Conservation (phyloP, 106 monocot genomes). For the Ottelia alismoides region DNA sequence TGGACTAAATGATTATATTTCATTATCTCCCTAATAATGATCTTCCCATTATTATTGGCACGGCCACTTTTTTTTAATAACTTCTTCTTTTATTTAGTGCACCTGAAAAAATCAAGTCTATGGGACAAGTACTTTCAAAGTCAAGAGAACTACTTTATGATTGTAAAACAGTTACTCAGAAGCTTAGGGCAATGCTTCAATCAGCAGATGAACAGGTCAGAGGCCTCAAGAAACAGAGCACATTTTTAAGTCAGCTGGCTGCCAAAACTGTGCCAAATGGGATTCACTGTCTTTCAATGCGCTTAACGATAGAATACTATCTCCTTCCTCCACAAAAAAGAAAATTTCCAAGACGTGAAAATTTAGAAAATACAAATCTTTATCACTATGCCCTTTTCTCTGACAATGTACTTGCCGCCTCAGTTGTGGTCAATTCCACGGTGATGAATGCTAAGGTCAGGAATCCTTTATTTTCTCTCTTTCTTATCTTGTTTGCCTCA, state of each 20-base stretch:
- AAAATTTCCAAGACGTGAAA: conserved; percentile 39
- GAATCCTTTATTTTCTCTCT: neutral
- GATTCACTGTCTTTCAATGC: conserved; percentile 72
- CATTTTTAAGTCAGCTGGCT: conserved; percentile 64
- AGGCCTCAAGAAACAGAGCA: conserved; percentile 58
- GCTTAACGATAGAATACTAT: conserved; percentile 48
- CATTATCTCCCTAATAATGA: neutral
- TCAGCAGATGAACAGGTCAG: conserved; percentile 62
- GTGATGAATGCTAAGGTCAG: conserved; percentile 54
- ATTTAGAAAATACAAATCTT: conserved; percentile 48
- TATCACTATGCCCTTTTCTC: conserved; percentile 73
- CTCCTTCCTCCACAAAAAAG: conserved; percentile 48
- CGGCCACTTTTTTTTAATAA: neutral
- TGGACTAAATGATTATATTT: conserved; percentile 1
- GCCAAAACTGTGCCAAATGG: conserved; percentile 70
- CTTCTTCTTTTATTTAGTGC: no score
- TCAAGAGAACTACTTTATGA: conserved; percentile 49
- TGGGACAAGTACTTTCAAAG: conserved; percentile 60
- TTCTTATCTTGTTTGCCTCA: neutral
- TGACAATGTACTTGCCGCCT: conserved; percentile 73
- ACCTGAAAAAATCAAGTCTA: conserved; percentile 45
- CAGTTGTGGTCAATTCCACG: conserved; percentile 70
- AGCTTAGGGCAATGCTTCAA: conserved; percentile 59
- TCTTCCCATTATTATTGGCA: neutral
- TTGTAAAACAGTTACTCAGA: conserved; percentile 43